A percentile compares a stretch with the other conserved stretches of the same genome.
Evolutionary conservation across 2,329 filamentous ascomycete genomes (phyloP).

Genomic region (Cyphellophora attinorum): DNA sequence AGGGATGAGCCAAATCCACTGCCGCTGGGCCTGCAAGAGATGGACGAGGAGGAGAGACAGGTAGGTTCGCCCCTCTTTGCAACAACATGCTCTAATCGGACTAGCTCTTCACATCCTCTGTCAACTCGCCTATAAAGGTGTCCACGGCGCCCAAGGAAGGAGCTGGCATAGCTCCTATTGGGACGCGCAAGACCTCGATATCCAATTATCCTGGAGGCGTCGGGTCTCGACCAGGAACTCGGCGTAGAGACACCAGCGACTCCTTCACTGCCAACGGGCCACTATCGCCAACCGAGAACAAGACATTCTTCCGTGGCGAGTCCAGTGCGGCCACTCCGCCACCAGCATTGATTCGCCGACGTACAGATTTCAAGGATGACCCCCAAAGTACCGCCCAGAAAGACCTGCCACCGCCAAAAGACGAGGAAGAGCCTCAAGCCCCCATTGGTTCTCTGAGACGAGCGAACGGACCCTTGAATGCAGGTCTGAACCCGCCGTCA

Average conservation of each 20-base stretch:
- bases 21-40: slow-evolving; percentile 63
- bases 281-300: slow-evolving; percentile 37
- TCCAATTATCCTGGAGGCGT: slow-evolving; percentile 70
- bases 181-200: slow-evolving; percentile 70
- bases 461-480: slow-evolving; percentile 42
- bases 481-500: slow-evolving; percentile 34
- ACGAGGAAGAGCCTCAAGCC: slow-evolving; percentile 27
- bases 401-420: slow-evolving; percentile 41
- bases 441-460: slow-evolving; percentile 49
- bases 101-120: slow-evolving; percentile 71
- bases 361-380: slow-evolving; percentile 52
- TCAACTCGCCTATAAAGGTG: slow-evolving; percentile 89
- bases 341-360: slow-evolving; percentile 49
- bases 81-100: slow-evolving; percentile 14
- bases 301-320: slow-evolving; percentile 40
- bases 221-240: slow-evolving; percentile 60
- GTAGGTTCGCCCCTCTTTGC: slow-evolving; percentile 29
- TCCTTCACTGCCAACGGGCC: slow-evolving; percentile 42
- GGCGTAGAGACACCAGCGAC: slow-evolving; percentile 79
- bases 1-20: slow-evolving; percentile 56
- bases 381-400: slow-evolving; percentile 30
- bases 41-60: slow-evolving; percentile 60
- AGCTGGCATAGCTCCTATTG: slow-evolving; percentile 36
- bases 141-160: slow-evolving; percentile 58
- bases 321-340: slow-evolving; percentile 50